Base-by-base conservation (phyloP, 2,329 filamentous ascomycete species). In the Cladosporium phlei region DNA sequence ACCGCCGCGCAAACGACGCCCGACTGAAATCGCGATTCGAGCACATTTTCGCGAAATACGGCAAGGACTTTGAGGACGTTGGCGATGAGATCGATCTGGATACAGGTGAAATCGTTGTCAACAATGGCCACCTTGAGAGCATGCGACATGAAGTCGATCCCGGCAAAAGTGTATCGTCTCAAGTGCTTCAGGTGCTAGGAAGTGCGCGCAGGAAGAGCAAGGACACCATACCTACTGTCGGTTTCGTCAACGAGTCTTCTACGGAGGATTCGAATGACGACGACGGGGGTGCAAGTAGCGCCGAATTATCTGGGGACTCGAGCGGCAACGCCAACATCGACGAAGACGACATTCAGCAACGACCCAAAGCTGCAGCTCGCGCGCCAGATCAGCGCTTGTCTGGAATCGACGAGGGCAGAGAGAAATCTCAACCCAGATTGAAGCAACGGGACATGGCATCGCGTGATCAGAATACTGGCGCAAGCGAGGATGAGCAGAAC, bases 21-120 rank as follows among this genome's bases (percentile, higher is more conserved):
- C 82, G 81, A 49, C 77, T 95, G 30, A 91, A 93, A 64, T 83
- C 81, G n/a, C 82, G 82, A 4, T 93, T 95, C 63, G 89, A 95
- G 61, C 73, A 79, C 47, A 95, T 97, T 46, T 95, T 95, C 62
- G 79, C 85, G 51, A 96, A 95, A 65, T 96, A 95, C 64, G 82
- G 77, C 44, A 82, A 76, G 53, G 86, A 96, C 63, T 95, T 95
- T 59, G 81, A 82, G 2, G 85, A 83, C 4, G 76, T 91, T 40
- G 89, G 85, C 45, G 91, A 97, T 65, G 89, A 95, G 68, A 89
- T 97, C 58, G 88, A 97, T 65, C 73, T 95, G 47, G 73, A 75
- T 39, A 91, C 86, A 0, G 89, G 88, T 45, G 74, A 86, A 49
- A 82, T 97, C 37, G 76, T 95, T n/a, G 82, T 96, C 47, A 78